A percentile compares a stretch with the other conserved stretches of the same genome.
phyloP scores from a whole-genome alignment of 2,329 filamentous ascomycete species.

The Aspergillus clavatus region DNA sequence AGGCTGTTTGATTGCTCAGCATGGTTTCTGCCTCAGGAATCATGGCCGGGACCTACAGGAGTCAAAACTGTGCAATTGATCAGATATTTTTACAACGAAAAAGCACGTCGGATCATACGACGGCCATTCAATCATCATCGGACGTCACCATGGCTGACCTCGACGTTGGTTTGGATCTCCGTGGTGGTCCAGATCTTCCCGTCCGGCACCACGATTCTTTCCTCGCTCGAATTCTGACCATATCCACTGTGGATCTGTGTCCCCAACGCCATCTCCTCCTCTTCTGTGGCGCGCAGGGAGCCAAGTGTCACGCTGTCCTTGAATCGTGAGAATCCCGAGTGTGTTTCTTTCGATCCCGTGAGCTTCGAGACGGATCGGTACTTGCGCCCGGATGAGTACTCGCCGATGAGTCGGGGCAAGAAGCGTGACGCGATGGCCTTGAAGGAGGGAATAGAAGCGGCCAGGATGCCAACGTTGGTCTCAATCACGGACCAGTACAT shows the following conservation, averaged over 20 bases:
- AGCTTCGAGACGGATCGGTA: conserved; percentile 18
- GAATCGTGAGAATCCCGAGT: conserved; percentile 26
- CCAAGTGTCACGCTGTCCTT: conserved; percentile 18
- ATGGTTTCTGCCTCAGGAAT: too few relatives aligned
- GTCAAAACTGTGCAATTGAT: too few relatives aligned
- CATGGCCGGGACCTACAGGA: too few relatives aligned
- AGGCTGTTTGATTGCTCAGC: too few relatives aligned
- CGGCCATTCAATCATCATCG: too few relatives aligned
- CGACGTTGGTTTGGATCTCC: conserved; percentile 30
- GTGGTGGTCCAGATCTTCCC: conserved; percentile 30
- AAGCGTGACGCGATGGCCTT: conserved; percentile 40
- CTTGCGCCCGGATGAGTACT: conserved; percentile 25
- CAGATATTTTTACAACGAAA: too few relatives aligned
- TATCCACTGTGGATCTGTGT: conserved; percentile 19
- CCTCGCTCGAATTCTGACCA: conserved; percentile 22
- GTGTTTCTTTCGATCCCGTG: conserved; percentile 12
- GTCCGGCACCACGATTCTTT: conserved; percentile 27
- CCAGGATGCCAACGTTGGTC: conserved; percentile 41
- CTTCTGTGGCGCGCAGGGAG: conserved; percentile 10
- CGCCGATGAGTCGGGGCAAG: conserved; percentile 39
- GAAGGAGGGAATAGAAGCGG: conserved; percentile 40
- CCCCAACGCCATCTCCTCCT: conserved; percentile 16
- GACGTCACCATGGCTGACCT: conserved; percentile 11
- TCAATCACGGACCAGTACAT: conserved; percentile 46
- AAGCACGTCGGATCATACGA: too few relatives aligned